Evolutionary conservation across 345 rosid species (phyloP), one percentile per base, ranked within the genome.

Genomic region (Kernera saxatilis): DNA sequence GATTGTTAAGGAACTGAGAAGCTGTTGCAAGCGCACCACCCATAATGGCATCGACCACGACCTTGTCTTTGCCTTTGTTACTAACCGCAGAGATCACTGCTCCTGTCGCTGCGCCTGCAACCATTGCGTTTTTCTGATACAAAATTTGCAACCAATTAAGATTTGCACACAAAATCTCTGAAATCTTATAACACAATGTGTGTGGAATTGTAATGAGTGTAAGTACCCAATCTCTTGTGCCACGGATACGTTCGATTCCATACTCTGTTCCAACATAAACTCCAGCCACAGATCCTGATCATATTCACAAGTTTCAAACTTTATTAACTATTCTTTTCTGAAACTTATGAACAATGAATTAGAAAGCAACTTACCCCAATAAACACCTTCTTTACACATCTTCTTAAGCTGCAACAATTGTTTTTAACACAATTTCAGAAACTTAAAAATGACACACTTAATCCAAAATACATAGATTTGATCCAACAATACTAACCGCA

Each of bases 11-110:
- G 86, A 93, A 84, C 70, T 82, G 74, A 23, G 92, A 85, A 32
- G 97, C 97, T n/a, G 93, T 84, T 18, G 97, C 98, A 56, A 88
- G 74, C 18, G 93, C 97, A 2, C 89, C 91, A 68, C 92, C 96
- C 2, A 87, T 79, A 36, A 93, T 82, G 69, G 96, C 90, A 81
- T 83, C 84, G 0, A 83, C 39, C 61, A 85, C 84, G 7, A 90
- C 33, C 73, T 70, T 86, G 78, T 90, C 92, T 54, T 69, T 71
- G 49, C 79, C 59, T 53, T 79, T 76, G 78, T 78, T 78, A 54
- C 74, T 76, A 12, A 66, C 91, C 0, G 86, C 87, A 44, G 93
- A 85, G 64, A 90, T 39, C 71, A 84, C 26, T 7, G 91, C 93
- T 52, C 96, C 98, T 0, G 98, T 90, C 57, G 83, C 72, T 2